These are phyloP conservation scores for Cercospora zeae-maydis DNA, from an alignment of 2,329 filamentous ascomycete species.

Conservation along the genomic window DNA sequence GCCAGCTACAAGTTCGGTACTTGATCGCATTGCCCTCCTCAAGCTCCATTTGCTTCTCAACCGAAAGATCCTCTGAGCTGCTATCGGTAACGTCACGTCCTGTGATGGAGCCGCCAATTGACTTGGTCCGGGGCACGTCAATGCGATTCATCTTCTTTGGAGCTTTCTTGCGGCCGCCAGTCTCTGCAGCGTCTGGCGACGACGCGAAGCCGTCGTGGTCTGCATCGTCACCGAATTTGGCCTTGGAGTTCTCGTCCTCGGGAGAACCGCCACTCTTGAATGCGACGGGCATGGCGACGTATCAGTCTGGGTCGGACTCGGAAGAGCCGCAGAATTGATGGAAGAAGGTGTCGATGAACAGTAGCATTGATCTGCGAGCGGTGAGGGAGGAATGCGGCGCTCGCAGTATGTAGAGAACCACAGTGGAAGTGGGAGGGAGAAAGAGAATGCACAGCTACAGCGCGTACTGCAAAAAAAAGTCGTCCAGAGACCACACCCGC, in stretches of 20 bases:
- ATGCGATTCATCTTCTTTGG: constrained; percentile 43
- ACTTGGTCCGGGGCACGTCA: constrained; percentile 38
- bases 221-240: constrained; percentile 24
- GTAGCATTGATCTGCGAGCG: constrained; percentile 15
- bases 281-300: background rate
- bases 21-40: constrained; percentile 78
- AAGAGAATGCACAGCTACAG: background rate
- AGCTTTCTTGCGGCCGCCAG: constrained; percentile 25
- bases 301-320: constrained; percentile 13
- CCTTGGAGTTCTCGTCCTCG: constrained; percentile 17
- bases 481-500: background rate
- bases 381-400: background rate
- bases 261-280: constrained; percentile 5
- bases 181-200: constrained; percentile 32
- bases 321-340: constrained; percentile 17
- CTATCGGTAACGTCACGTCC: constrained; percentile 15
- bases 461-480: background rate
- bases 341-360: constrained; percentile 16
- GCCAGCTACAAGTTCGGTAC: constrained; percentile 91
- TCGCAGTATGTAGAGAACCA: background rate
- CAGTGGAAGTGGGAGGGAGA: background rate
- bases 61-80: constrained; percentile 40
- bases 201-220: constrained; percentile 29
- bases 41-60: constrained; percentile 67
- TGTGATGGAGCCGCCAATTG: constrained; percentile 30